Evolutionary conservation across 306 rosid genomes (phyloP), one percentile per base, ranked within the genome.

Genomic region (Calophaca sinica): DNA sequence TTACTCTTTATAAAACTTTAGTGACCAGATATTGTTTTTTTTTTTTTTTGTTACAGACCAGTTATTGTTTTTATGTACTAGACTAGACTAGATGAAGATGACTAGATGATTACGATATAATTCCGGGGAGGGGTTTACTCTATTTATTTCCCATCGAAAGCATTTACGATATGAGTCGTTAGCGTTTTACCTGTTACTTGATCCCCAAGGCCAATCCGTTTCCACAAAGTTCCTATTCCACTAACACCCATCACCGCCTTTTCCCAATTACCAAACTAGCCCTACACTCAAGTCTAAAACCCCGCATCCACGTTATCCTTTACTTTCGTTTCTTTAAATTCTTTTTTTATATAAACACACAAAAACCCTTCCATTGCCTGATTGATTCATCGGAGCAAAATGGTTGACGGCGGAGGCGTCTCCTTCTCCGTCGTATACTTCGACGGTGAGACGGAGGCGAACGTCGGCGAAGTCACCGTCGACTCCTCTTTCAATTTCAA

Each of bases 361-460:
- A 31, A 45, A 45, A 66, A 29, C 72, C 57, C 57, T 65, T 8
- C 28, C 11, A 45, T 66, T 26, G 41, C 54, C 26, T 11, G 9
- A 4, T 10, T 10, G 48, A 36, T 9, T 9, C 36, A 64, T 65
- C 54, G 20, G 42, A 46, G 2, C 72, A 46, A 46, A 10, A 66
- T 66, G 72, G 42, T 29, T 46, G 72, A 46, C 11, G 72, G 44
- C 72, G 72, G 72, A 29, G 57, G 42, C 4, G 75, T 44, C 9
- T 35, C 84, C 48, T 70, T 88, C 36, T 85, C 90, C 58, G 82
- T 86, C 57, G 81, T 85, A 12, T 82, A 83, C 78, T 81, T 63
- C 77, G 91, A 88, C 76, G 93, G 96, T 36, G 79, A 69, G 20
- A 48, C 65, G 13, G 89, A 90, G 82, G 20, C 54, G 60, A 41